Base-by-base conservation (phyloP, 2,329 filamentous ascomycete genomes). In the Alternaria dauci region DNA sequence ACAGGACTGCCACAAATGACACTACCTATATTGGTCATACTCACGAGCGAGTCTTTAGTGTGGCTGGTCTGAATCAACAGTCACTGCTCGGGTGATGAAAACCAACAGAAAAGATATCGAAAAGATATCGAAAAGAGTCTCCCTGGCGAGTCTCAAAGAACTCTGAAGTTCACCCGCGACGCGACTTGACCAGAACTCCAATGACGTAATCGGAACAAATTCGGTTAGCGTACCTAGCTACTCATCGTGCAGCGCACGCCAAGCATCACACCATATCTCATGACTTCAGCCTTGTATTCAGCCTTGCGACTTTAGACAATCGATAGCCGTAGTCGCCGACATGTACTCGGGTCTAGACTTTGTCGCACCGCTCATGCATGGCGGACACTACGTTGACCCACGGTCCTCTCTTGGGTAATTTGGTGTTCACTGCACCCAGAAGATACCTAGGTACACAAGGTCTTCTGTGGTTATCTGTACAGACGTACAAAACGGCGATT, bases 241-340 rank as follows among this genome's bases (percentile, higher is more conserved):
- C 14, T 14, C 16, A 23, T 41, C 30, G 0, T 8, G 12, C 0
- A 23, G 23, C 18, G 34, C 8, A 20, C 20, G 8, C 30, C 30
- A 48, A 48, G 28, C 46, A 16, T 38, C 46, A 38, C 46, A 36
- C 30, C 20, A 50, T 14, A 8, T 48, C 46, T 48, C 14, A 48
- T 1, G 30, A 48, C 46, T 48, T 25, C 46, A 48, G 46, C 46
- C 46, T 48, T 36, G 46, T 30, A 48, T 20, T n/a, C 46, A 36
- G 46, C 46, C 46, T 48, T 9, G n/a, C 30, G 28, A 20, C 16
- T 18, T 34, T 48, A 4, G 8, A 39, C 9, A 8, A 1, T 18
- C 18, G 11, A 7, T 38, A n/a, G n/a, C 18, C 16, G 2, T 14
- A 38, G 3, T 39, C n/a, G n/a, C 38, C 38, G 38, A 20, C n/a